Conservation (phyloP, 352 stramenopile species). For the Aphanomyces cochlioides region DNA sequence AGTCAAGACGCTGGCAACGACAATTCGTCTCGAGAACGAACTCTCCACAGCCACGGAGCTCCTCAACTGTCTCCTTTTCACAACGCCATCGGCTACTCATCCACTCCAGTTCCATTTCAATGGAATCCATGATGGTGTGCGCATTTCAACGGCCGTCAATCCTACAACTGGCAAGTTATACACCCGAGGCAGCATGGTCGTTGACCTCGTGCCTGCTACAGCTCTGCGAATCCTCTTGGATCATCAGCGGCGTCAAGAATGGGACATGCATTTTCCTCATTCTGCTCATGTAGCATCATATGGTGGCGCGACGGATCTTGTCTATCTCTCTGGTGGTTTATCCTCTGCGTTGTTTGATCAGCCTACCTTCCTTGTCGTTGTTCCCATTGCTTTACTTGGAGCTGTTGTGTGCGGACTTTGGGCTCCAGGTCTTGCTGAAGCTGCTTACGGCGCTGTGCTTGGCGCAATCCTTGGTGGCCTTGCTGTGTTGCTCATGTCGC, state of each 20-base stretch:
- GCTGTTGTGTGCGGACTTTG: neutral
- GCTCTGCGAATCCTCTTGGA: conserved; percentile 56
- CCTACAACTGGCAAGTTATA: conserved; percentile 40
- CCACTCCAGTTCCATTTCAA: neutral
- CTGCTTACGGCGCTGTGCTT: conserved; percentile 40
- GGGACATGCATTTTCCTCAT: conserved; percentile 69
- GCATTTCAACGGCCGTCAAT: conserved; percentile 55
- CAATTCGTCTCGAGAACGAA: conserved; percentile 68
- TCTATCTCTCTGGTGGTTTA: conserved; percentile 52
- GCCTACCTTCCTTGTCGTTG: neutral
- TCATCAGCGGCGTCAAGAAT: conserved; percentile 59
- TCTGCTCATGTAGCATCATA: conserved; percentile 61
- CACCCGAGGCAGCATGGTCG: conserved; percentile 56
- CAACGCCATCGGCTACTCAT: conserved; percentile 32
- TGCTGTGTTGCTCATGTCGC: conserved; percentile 33
- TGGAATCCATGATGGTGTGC: conserved; percentile 46
- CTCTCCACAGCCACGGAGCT: conserved; percentile 58
- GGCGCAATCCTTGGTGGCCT: conserved; percentile 48
- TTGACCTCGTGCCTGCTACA: conserved; percentile 65
- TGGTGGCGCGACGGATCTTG: conserved; percentile 66
- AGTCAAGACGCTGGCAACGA: conserved; percentile 56
- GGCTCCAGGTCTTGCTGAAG: conserved; percentile 25
- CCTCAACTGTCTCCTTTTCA: conserved; percentile 53
- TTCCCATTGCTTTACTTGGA: conserved; percentile 38
- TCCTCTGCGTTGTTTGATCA: conserved; percentile 27